These are phyloP conservation scores for Saccharomycopsis synnaedendra DNA, from an alignment of 805 yeast genomes.

Conservation along the genomic window DNA sequence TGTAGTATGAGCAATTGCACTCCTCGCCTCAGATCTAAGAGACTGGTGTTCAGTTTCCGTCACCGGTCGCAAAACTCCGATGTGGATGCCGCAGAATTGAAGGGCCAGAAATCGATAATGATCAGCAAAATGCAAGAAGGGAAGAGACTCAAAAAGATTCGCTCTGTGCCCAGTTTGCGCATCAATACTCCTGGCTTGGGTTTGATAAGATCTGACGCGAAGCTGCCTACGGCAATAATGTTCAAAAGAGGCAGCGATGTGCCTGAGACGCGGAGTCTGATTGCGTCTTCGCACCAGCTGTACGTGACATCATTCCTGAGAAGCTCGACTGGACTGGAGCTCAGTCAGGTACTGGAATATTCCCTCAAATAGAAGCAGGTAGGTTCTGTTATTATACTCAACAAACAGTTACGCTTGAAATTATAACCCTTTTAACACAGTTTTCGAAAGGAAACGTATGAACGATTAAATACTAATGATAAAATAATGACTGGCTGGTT, in stretches of 20 bases:
- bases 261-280: neutral
- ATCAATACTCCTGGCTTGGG: neutral
- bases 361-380: neutral
- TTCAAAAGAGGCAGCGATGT: neutral
- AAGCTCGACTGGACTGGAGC: neutral
- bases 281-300: neutral
- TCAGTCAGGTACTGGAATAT: neutral
- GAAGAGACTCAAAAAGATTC: slow-evolving; percentile 4
- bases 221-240: slow-evolving; percentile 1
- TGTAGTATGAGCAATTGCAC: no score
- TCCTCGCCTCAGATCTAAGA: no score
- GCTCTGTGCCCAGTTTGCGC: slow-evolving; percentile 9
- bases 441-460: no score
- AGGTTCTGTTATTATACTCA: neutral
- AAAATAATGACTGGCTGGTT: no score
- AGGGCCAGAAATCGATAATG: no score
- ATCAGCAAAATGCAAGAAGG: no score
- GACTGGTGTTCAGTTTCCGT: no score
- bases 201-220: neutral
- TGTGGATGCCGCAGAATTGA: no score
- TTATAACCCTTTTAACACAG: no score
- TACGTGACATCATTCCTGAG: neutral
- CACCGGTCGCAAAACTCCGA: no score
- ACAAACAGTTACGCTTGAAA: neutral
- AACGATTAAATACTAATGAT: no score